Base-by-base conservation (phyloP, 345 rosid species). In the Gossypium anomalum region DNA sequence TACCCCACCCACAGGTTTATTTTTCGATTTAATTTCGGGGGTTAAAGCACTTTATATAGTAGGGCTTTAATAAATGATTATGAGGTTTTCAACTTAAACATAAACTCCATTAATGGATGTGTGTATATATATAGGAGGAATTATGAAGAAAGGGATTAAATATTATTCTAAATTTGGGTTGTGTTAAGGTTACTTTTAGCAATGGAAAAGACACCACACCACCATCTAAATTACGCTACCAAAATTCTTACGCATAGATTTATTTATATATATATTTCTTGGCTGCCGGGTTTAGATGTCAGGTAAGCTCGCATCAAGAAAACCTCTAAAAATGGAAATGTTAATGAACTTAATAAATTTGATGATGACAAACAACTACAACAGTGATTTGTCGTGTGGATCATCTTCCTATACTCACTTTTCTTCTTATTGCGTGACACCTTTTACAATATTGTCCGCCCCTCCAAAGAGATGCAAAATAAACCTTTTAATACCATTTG, bases 1-100 rank as follows among this genome's bases (percentile, higher is more conserved):
- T 76, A 60, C 17, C 41, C 64, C 17, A 77, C 59, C 83, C 84
- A 57, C 80, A 65, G 63, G 67, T 23, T 75, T 66, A 67, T 9
- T 58, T 53, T 53, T 17, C 25, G 7, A 22, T 29, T 57, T 3
- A 13, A 59, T 34, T 57, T 7, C 2, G 51, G 45, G 49, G 62
- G 15, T 34, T 67, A 74, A 56, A 16, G 17, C 7, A 27, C 72
- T 68, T 72, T 23, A 49, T 66, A 66, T 74, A 65, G 80, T n/a
- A 68, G 29, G n/a, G 19, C 23, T 53, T 14, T 73, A 72, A 60
- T 73, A 48, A 72, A 63, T 69, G 78, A 16, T 34, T 49, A 29
- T 9, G 19, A n/a, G n/a, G 22, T 56, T 73, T 55, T 60, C 19
- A 53, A 22, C 29, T 12, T 34, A 68, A 20, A 60, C 64, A 14